Evolutionary conservation across 192 early-diverging fungal genomes (phyloP).

Genomic region (Nowakowskiella sp.): DNA sequence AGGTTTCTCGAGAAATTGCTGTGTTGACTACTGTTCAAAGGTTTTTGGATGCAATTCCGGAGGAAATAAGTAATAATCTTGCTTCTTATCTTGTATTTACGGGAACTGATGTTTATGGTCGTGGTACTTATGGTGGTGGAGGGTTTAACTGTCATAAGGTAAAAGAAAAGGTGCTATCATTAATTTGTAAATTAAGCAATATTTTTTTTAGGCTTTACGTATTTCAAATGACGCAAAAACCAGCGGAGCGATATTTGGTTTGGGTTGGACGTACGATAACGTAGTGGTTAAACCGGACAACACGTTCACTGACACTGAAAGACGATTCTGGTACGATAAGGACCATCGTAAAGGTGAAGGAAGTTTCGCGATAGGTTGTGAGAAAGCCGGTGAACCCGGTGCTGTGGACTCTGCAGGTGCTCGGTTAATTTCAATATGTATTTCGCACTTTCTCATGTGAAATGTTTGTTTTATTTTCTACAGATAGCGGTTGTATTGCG

Average conservation of each 20-base stretch:
- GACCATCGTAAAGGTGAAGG: background rate
- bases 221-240: conserved; percentile 31
- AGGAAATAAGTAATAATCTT: background rate
- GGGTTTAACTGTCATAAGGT: conserved; percentile 30
- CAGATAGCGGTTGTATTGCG: conserved; percentile 29
- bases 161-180: background rate
- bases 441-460: conserved; percentile 5
- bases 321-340: conserved; percentile 41
- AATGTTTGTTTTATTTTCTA: conserved; percentile 3
- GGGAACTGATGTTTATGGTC: conserved; percentile 62
- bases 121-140: conserved; percentile 50
- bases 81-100: conserved; percentile 30
- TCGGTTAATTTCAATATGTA: conserved; percentile 12
- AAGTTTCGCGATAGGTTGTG: background rate
- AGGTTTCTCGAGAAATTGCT: too few relatives aligned
- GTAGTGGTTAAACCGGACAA: background rate
- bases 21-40: too few relatives aligned
- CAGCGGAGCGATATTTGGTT: conserved; percentile 53
- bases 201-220: conserved; percentile 34
- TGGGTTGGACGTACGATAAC: conserved; percentile 57
- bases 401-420: conserved; percentile 3
- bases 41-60: too few relatives aligned
- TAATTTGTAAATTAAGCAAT: background rate
- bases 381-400: too few relatives aligned
- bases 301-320: conserved; percentile 40